These are phyloP conservation scores for Dalechampia spathulata DNA, from an alignment of 441 rosid species.

Conservation along the genomic window DNA sequence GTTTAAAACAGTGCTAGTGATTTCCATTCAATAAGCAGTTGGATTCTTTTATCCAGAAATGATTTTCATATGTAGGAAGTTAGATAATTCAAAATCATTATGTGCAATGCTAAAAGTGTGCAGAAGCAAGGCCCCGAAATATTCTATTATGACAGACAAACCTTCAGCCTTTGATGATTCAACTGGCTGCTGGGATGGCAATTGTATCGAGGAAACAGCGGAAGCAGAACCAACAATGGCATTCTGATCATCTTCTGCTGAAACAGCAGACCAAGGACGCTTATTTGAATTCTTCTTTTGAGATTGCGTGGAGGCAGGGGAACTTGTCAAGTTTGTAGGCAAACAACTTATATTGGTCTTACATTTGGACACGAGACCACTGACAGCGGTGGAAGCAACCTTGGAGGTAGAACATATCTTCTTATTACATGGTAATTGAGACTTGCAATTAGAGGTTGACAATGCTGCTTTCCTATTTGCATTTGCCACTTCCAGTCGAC, in stretches of 20 bases:
- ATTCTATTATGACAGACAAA: not conserved
- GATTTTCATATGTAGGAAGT: not conserved
- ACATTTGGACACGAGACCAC: not conserved
- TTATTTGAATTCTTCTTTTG: slow-evolving; percentile 3
- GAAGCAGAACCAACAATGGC: not conserved
- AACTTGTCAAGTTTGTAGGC: too few relatives aligned
- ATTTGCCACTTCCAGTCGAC: slow-evolving; percentile 9
- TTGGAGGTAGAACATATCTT: not conserved
- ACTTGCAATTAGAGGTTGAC: not conserved
- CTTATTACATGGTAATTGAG: not conserved
- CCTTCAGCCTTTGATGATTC: not conserved
- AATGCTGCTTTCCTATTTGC: not conserved
- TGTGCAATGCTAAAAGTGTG: not conserved
- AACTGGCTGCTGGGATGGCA: not conserved
- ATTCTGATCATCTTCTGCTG: slow-evolving; percentile 2
- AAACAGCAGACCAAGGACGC: slow-evolving; percentile 11
- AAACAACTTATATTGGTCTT: too few relatives aligned
- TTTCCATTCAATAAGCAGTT: not conserved
- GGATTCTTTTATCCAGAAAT: not conserved
- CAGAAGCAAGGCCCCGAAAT: not conserved
- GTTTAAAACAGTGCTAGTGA: not conserved
- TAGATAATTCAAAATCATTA: not conserved
- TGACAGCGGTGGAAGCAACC: not conserved
- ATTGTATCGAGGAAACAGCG: not conserved
- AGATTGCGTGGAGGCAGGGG: not conserved